phyloP scores from a whole-genome alignment of 176 grass and related monocot species.

The Zoysia pacifica region DNA sequence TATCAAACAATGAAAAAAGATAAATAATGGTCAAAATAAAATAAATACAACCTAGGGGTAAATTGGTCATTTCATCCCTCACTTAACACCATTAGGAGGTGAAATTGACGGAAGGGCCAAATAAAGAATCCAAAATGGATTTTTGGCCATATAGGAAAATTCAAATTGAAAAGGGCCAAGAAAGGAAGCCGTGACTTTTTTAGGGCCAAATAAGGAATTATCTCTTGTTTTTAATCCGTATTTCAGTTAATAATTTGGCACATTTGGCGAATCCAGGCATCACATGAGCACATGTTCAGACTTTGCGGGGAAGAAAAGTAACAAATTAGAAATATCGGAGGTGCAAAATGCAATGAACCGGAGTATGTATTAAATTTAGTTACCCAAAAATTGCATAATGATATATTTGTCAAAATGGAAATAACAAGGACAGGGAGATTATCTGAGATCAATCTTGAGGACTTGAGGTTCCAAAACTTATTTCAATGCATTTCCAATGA shows the following conservation, averaged over 20 bases:
- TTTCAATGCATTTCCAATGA: neutral
- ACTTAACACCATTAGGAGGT: too few relatives aligned
- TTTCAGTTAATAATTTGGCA: neutral
- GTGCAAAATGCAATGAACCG: neutral
- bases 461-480: neutral
- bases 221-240: neutral
- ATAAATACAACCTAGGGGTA: too few relatives aligned
- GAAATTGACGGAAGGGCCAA: too few relatives aligned
- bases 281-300: neutral
- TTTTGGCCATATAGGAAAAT: too few relatives aligned
- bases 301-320: too few relatives aligned
- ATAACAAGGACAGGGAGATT: neutral
- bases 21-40: too few relatives aligned
- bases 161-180: too few relatives aligned
- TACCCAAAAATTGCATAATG: neutral
- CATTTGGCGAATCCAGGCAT: neutral
- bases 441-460: neutral
- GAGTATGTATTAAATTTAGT: neutral
- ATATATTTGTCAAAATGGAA: neutral
- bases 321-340: neutral
- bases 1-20: too few relatives aligned
- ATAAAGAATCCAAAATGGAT: too few relatives aligned
- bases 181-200: too few relatives aligned
- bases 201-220: too few relatives aligned
- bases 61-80: too few relatives aligned